Percentiles rank a stretch among this genome's conserved stretches.
These are phyloP conservation scores for Naegleria lovaniensis DNA, from an alignment of 208 protist genomes.

Conservation along the genomic window DNA sequence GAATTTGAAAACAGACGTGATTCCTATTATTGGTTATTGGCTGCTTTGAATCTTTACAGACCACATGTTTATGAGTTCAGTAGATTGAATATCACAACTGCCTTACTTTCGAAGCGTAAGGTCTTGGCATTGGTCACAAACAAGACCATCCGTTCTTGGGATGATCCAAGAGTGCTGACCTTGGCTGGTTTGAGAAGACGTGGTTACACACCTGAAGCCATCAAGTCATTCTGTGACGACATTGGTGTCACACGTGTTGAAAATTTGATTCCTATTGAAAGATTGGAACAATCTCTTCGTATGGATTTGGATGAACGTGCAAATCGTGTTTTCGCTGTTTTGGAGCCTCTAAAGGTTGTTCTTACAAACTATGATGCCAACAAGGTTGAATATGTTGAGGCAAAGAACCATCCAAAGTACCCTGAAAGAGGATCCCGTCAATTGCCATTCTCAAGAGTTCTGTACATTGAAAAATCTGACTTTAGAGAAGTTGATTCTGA, in stretches of 20 bases:
- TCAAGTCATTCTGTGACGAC: constrained; percentile 93
- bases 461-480: constrained; percentile 96
- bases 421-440: constrained; percentile 62
- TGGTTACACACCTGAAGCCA: constrained; percentile 90
- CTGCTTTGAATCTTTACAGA: constrained; percentile 67
- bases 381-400: constrained; percentile 60
- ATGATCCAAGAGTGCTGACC: constrained; percentile 94
- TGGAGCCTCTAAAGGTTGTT: constrained; percentile 90
- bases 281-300: constrained; percentile 87
- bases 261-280: constrained; percentile 80
- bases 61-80: constrained; percentile 96
- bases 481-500: constrained; percentile 66
- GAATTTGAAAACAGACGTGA: constrained; percentile 97
- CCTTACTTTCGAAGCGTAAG: constrained; percentile 95
- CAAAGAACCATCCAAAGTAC: constrained; percentile 87
- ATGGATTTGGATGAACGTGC: constrained; percentile 85
- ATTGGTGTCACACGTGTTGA: constrained; percentile 83
- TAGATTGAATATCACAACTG: constrained; percentile 92
- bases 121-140: constrained; percentile 89
- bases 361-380: constrained; percentile 80
- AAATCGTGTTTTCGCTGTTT: constrained; percentile 71
- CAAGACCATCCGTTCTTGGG: constrained; percentile 87
- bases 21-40: constrained; percentile 92
- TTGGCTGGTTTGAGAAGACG: constrained; percentile 90
- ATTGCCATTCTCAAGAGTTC: constrained; percentile 71